A percentile compares a stretch with the other conserved stretches of the same genome.
Evolutionary conservation across 2,329 filamentous ascomycete species (phyloP).

Genomic region (Sclerotinia trifoliorum): DNA sequence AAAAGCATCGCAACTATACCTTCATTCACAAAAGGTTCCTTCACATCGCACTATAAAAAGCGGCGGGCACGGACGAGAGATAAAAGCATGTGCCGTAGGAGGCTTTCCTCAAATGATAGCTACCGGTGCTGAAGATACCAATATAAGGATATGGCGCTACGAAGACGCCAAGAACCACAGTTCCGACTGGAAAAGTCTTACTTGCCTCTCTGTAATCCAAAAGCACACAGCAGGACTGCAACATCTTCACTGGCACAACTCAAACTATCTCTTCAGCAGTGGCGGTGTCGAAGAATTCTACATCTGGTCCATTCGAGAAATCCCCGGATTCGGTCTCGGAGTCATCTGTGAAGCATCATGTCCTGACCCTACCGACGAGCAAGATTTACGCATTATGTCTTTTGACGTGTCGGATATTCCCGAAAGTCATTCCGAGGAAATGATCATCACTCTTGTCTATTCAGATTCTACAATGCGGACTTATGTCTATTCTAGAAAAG

Average conservation of each 20-base stretch:
- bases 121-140: conserved; percentile 69
- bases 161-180: conserved; percentile 16
- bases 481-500: conserved; percentile 47
- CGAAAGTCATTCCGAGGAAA: background rate
- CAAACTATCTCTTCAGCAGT: conserved; percentile 73
- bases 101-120: conserved; percentile 48
- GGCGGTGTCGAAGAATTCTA: conserved; percentile 87
- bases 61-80: conserved; percentile 84
- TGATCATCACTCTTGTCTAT: conserved; percentile 64
- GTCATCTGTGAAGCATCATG: conserved; percentile 57
- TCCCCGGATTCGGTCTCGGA: conserved; percentile 50
- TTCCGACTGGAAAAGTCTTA: conserved; percentile 15
- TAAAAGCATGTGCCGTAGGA: conserved; percentile 59
- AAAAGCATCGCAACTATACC: conserved; percentile 57
- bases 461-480: conserved; percentile 79
- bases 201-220: conserved; percentile 62
- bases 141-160: conserved; percentile 70
- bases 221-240: conserved; percentile 84
- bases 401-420: conserved; percentile 58
- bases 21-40: conserved; percentile 43
- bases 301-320: conserved; percentile 67
- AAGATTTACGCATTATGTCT: conserved; percentile 76
- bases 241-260: conserved; percentile 62
- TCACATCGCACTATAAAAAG: conserved; percentile 54
- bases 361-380: conserved; percentile 50